Percentiles rank a stretch among this genome's conserved stretches.
These are phyloP conservation scores for Trametes gibbosa DNA, from an alignment of 768 basidiomycete species.

Conservation along the genomic window DNA sequence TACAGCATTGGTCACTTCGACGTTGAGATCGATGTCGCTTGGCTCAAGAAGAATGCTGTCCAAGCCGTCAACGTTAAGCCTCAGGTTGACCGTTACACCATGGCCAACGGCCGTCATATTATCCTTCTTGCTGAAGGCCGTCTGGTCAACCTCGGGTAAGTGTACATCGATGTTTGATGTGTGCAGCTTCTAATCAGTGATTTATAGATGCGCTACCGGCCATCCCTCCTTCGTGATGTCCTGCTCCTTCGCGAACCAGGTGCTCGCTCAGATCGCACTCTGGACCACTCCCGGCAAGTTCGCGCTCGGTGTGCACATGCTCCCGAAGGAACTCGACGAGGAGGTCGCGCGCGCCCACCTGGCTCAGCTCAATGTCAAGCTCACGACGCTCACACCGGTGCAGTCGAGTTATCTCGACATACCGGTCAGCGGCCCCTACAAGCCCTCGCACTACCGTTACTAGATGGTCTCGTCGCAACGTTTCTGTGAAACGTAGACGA, in stretches of 20 bases:
- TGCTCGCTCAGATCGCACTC: constrained; percentile 95
- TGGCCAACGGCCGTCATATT: constrained; percentile 88
- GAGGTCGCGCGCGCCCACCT: constrained; percentile 98
- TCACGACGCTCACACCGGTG: constrained; percentile 67
- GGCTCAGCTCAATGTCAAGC: constrained; percentile 87
- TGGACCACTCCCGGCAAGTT: constrained; percentile 93
- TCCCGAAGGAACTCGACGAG: constrained; percentile 98
- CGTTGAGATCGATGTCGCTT: constrained; percentile 94
- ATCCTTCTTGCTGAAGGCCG: constrained; percentile 98
- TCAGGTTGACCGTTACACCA: constrained; percentile 97
- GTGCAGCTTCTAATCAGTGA: constrained; percentile 4
- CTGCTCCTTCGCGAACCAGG: constrained; percentile 99
- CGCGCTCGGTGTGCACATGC: constrained; percentile 96
- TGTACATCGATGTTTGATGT: constrained; percentile 3
- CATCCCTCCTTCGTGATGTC: constrained; percentile 99
- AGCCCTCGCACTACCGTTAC: constrained; percentile 69
- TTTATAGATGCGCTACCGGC: constrained; percentile 86
- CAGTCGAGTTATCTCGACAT: constrained; percentile 94
- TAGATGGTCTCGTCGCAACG: constrained; percentile 30
- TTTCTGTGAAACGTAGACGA: constrained; percentile 14
- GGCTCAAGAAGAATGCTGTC: constrained; percentile 93
- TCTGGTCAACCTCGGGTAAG: constrained; percentile 95
- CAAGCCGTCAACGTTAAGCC: constrained; percentile 91
- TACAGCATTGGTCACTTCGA: constrained; percentile 82
- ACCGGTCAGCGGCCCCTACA: constrained; percentile 78